These are phyloP conservation scores for Suhomyces canberraensis DNA, from an alignment of 805 yeast genomes.

Conservation along the genomic window DNA sequence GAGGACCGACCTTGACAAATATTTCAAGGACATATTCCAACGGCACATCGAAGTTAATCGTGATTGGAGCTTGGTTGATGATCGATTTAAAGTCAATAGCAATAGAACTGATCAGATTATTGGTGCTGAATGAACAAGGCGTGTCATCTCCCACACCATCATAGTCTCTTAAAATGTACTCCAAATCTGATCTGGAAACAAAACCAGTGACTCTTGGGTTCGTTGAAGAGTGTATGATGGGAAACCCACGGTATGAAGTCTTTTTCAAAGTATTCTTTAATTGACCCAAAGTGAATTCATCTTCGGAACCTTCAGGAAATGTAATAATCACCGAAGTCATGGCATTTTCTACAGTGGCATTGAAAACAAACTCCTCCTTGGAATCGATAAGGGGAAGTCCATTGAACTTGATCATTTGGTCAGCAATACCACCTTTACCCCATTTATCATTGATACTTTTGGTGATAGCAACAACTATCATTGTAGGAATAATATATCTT, in stretches of 20 bases:
- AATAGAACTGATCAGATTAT: slow-evolving; percentile 2
- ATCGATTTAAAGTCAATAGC: slow-evolving; percentile 23
- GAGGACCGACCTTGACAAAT: slow-evolving; percentile 78
- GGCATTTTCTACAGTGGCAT: slow-evolving; percentile 48
- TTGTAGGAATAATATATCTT: slow-evolving; percentile 86
- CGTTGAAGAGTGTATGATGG: slow-evolving; percentile 44
- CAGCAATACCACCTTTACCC: slow-evolving; percentile 89
- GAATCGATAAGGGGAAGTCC: slow-evolving; percentile 80
- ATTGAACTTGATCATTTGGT: slow-evolving; percentile 85
- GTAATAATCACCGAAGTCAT: slow-evolving; percentile 50
- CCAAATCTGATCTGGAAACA: slow-evolving; percentile 42
- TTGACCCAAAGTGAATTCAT: slow-evolving; percentile 26
- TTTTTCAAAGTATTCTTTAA: slow-evolving; percentile 31
- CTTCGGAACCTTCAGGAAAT: slow-evolving; percentile 33
- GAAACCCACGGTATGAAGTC: slow-evolving; percentile 47
- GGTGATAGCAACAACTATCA: slow-evolving; percentile 92
- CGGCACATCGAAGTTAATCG: slow-evolving; percentile 50
- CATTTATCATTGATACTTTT: slow-evolving; percentile 72
- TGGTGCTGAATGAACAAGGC: slow-evolving; percentile 16
- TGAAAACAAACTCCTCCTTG: slow-evolving; percentile 62
- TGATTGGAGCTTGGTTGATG: slow-evolving; percentile 59
- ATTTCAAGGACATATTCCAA: slow-evolving; percentile 62
- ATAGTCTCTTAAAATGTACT: slow-evolving; percentile 20
- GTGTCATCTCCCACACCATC: slow-evolving; percentile 14
- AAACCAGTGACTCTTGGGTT: slow-evolving; percentile 44